Conservation (phyloP, 768 basidiomycete species). For the Serendipita sp. region DNA sequence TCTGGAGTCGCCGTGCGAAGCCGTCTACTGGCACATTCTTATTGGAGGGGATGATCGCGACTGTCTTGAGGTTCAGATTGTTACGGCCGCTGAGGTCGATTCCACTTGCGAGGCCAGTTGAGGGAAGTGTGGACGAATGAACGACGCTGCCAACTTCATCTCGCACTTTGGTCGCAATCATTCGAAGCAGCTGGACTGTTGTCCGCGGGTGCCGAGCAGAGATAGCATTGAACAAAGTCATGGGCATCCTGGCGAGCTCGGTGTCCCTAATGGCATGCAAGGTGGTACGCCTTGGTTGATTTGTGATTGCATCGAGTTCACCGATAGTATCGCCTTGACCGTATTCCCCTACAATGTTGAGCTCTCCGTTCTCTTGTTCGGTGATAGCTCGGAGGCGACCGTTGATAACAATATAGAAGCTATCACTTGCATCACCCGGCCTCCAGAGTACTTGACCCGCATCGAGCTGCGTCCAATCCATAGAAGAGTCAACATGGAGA, state of each 20-base stretch:
- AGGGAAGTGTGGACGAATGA: slow-evolving; percentile 27
- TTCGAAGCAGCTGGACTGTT: slow-evolving; percentile 37
- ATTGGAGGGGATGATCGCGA: slow-evolving; percentile 79
- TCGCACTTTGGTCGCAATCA: slow-evolving; percentile 85
- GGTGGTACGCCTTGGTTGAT: slow-evolving; percentile 69
- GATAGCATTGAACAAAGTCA: slow-evolving; percentile 95
- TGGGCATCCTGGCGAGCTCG: slow-evolving; percentile 91
- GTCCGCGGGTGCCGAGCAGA: slow-evolving; percentile 32
- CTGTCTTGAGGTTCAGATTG: slow-evolving; percentile 84
- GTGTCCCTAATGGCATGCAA: slow-evolving; percentile 97
- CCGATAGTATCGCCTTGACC: slow-evolving; percentile 97
- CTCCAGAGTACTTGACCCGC: slow-evolving; percentile 93
- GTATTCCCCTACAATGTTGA: slow-evolving; percentile 80
- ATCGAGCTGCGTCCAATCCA: slow-evolving; percentile 97
- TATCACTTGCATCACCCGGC: slow-evolving; percentile 78
- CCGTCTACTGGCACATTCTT: slow-evolving; percentile 77
- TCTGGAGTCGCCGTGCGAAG: slow-evolving; percentile 78
- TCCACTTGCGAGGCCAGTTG: slow-evolving; percentile 19
- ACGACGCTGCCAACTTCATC: slow-evolving; percentile 41
- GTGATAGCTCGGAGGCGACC: slow-evolving; percentile 84
- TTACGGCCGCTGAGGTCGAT: slow-evolving; percentile 37
- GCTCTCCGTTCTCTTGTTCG: slow-evolving; percentile 59
- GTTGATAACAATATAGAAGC: slow-evolving; percentile 97
- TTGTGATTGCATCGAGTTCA: slow-evolving; percentile 94
- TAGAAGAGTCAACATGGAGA: slow-evolving; percentile 86